Conservation (phyloP, 78 protist species). For the Dictyostelium firmibasis region DNA sequence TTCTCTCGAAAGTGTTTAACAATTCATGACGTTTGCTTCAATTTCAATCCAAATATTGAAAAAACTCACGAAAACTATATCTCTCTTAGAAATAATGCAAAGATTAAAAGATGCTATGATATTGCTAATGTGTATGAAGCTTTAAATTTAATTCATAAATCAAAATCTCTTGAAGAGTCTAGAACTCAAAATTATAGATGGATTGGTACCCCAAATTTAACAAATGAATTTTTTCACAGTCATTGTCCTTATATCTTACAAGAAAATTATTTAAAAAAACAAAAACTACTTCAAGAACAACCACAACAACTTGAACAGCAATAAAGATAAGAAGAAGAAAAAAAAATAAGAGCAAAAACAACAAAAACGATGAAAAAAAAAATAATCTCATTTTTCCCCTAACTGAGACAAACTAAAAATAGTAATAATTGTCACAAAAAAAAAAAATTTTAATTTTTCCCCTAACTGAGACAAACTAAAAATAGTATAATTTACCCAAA, state of each 20-base stretch:
- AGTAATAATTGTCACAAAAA: no score
- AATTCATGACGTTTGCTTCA: not conserved
- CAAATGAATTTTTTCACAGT: not conserved
- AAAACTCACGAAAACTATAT: not conserved
- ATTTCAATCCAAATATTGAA: not conserved
- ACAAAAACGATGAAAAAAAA: not conserved
- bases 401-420: not conserved
- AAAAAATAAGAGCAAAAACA: not conserved
- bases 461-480: no score
- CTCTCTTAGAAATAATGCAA: not conserved
- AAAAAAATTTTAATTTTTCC: not conserved
- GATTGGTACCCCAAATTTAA: not conserved
- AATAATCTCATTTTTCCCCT: not conserved
- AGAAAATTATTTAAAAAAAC: not conserved
- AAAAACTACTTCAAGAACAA: not conserved
- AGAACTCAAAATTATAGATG: slow-evolving; percentile 9
- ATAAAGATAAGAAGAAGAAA: no score
- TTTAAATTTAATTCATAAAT: not conserved
- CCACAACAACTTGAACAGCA: not conserved
- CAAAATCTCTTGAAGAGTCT: not conserved
- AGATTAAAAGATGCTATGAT: not conserved
- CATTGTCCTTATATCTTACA: not conserved
- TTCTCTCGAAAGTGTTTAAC: not conserved
- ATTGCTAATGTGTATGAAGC: not conserved
- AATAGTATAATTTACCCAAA: no score